Evolutionary conservation across 208 protist genomes (phyloP).

Genomic region (Wallacemonas sp.): DNA sequence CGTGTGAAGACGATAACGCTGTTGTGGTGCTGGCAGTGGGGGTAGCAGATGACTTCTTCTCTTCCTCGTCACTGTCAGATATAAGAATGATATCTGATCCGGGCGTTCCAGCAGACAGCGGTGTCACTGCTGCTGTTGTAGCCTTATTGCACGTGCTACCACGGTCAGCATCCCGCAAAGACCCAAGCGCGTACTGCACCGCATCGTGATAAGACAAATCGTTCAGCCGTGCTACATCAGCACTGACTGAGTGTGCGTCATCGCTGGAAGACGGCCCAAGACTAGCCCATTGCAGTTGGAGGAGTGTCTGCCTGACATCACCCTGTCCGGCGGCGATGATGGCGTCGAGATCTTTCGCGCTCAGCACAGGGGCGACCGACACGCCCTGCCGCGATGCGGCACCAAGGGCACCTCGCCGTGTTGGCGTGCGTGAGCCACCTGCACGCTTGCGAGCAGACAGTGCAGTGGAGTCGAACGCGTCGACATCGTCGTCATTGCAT

Average conservation of each 20-base stretch:
- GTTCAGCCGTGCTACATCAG: neutral
- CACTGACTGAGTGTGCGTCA: neutral
- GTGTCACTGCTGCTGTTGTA: no score
- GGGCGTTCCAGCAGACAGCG: no score
- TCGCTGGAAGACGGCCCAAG: conserved; percentile 17
- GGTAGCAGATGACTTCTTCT: neutral
- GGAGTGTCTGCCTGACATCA: conserved; percentile 80
- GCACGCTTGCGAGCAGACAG: no score
- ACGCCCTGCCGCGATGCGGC: neutral
- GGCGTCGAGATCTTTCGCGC: conserved; percentile 32
- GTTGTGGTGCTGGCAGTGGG: neutral
- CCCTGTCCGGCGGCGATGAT: conserved; percentile 61
- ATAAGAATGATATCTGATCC: conserved; percentile 5
- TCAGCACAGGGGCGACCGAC: no score
- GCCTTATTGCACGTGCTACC: no score
- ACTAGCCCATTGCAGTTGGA: conserved; percentile 70
- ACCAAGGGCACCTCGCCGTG: no score
- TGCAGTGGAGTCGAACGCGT: neutral
- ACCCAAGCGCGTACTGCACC: neutral
- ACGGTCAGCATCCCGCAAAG: no score
- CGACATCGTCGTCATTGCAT: neutral
- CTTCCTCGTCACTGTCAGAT: neutral
- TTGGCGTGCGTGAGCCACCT: no score
- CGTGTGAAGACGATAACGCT: neutral
- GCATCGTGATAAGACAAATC: conserved; percentile 2